Conservation (phyloP, 345 rosid species). For the Eutrema yunnanense region DNA sequence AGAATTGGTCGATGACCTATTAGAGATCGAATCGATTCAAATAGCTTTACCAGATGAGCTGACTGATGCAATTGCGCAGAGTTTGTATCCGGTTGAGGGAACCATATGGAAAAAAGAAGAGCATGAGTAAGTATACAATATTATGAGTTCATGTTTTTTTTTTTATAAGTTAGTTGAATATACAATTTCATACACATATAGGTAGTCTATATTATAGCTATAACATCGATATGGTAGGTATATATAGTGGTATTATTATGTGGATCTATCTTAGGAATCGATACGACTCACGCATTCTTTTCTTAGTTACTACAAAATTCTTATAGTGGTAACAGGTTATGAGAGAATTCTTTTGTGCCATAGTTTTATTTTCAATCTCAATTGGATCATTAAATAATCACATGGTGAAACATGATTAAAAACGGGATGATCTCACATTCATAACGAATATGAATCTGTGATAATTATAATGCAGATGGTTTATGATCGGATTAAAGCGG, state of each 20-base stretch:
- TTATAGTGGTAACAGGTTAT: background rate
- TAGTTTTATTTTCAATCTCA: background rate
- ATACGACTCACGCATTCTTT: background rate
- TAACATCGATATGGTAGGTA: background rate
- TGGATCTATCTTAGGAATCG: background rate
- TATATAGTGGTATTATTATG: background rate
- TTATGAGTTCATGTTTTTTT: background rate
- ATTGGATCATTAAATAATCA: background rate
- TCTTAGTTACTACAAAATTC: background rate
- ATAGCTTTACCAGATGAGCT: background rate
- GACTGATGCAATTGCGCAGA: background rate
- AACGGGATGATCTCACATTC: no score
- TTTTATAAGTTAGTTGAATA: background rate
- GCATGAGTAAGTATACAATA: constrained; percentile 15
- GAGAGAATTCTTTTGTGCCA: background rate
- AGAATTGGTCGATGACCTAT: constrained; percentile 8
- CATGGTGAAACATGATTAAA: background rate
- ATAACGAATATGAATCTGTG: background rate
- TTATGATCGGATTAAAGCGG: constrained; percentile 16
- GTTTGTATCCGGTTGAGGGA: background rate
- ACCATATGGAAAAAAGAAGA: background rate
- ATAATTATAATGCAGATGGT: constrained; percentile 14
- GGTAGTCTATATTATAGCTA: background rate
- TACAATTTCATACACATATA: background rate
- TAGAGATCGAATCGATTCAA: background rate